Base-by-base conservation (phyloP, 345 rosid species). In the Odontarrhena argentea region DNA sequence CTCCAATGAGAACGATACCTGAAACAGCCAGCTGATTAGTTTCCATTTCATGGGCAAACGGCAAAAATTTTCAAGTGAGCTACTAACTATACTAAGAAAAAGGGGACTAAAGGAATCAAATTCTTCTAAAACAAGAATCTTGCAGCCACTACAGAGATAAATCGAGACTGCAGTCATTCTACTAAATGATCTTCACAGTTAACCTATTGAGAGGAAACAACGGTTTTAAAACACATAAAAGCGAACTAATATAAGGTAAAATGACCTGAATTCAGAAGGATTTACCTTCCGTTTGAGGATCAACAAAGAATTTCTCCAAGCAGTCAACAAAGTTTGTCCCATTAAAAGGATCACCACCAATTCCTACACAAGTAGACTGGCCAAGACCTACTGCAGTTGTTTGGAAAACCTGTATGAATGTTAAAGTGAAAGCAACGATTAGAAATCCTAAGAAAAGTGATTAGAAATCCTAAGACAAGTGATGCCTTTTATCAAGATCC, bases 251-350 rank as follows among this genome's bases (percentile, higher is more conserved):
- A 57, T 14, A 54, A n/a, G 25, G 63, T 26, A 41, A 4, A 10
- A 25, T 66, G 22, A 26, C 49, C 48, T 3, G 35, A 30, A 34
- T 12, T 42, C 37, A 13, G 12, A 71, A 32, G 24, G 51, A 36
- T 60, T 18, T 81, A 93, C 98, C 99, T 91, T 94, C 97, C 5
- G 99, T 94, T 67, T 88, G 99, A 26, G 97, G 89, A 81, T 94
- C 97, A 61, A 70, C 86, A 53, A 94, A 80, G 69, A 94, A 94
- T 66, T 80, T 94, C 71, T 34, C 70, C 5, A 88, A 68, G 81
- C 99, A 94, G 70, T 94, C 97, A 38, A 94, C 92, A 73, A 94
- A 94, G 78, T 91, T 91, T 44, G 99, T 94, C 14, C 97, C 99
- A 57, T 94, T 94, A 73, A 91, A 94, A 55, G 97, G 99, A 83